These are phyloP conservation scores for Colletotrichum somersetense DNA, from an alignment of 2,329 filamentous ascomycete genomes.

Conservation along the genomic window DNA sequence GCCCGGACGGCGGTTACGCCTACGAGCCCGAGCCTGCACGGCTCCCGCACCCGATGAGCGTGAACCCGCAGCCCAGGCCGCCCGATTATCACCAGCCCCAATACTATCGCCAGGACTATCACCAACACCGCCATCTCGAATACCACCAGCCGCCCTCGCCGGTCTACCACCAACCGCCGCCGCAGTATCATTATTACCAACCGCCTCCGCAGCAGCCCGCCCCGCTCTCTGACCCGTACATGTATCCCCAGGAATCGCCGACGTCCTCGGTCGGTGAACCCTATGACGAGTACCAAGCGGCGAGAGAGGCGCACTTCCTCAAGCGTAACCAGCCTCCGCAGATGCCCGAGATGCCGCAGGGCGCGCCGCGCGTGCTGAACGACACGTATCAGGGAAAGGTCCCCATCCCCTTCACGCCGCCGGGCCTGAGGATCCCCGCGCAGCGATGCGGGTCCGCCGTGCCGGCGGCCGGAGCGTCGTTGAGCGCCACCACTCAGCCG, in stretches of 20 bases:
- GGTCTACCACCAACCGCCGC: constrained; percentile 43
- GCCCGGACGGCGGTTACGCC: constrained; percentile 46
- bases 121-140: constrained; percentile 27
- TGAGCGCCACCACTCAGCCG: constrained; percentile 29
- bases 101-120: constrained; percentile 22
- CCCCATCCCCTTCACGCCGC: constrained; percentile 38
- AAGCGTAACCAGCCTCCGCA: constrained; percentile 27
- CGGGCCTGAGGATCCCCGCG: constrained; percentile 29
- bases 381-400: constrained; percentile 41
- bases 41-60: constrained; percentile 46
- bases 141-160: constrained; percentile 44
- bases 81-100: constrained; percentile 26
- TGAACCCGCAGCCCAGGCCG: constrained; percentile 37
- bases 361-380: constrained; percentile 31
- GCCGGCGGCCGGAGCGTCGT: constrained; percentile 2
- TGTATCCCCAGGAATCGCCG: constrained; percentile 19
- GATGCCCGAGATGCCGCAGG: constrained; percentile 11
- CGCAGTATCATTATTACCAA: constrained; percentile 41
- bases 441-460: constrained; percentile 21
- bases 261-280: constrained; percentile 12
- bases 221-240: constrained; percentile 24
- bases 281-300: constrained; percentile 30
- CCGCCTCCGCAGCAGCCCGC: constrained; percentile 41
- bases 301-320: constrained; percentile 31
- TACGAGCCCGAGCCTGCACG: constrained; percentile 46